Evolutionary conservation across 768 basidiomycete species (phyloP), one percentile per base, ranked within the genome.

Genomic region (Macrolepiota dolichaula): DNA sequence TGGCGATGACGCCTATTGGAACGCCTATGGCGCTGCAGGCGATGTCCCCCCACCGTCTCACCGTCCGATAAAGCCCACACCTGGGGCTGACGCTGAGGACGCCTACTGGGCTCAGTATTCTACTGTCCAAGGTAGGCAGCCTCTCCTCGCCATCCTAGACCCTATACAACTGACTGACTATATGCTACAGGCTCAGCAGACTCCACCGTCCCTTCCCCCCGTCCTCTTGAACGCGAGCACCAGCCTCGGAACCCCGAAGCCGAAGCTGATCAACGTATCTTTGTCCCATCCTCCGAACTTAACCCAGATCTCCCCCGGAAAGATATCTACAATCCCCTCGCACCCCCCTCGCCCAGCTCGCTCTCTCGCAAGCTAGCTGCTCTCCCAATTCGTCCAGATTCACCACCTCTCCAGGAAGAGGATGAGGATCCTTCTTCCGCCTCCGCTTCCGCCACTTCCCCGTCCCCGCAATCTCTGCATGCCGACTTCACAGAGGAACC

Each of bases 31-130:
- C 19, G 72, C 73, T 11, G 66, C 68, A 10, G 76, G 75, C 50
- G 77, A 74, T 57, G 64, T 72, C 57, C 54, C 60, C 59, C 38
- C 54, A 60, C 64, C 63, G 54, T 55, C 49, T 53, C 57, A 40
- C 24, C 19, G 61, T 29, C 32, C 44, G 25, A 29, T 42, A 9
- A 70, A 73, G 40, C 46, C 50, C 36, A 65, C 69, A 10, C 47
- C 64, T 19, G 68, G 70, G 37, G 62, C 65, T 50, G 72, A 65
- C 55, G 67, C 77, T 19, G 80, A 82, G 66, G 89, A 90, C 62
- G 87, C 86, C 5, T 91, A 91, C 65, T 91, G 89, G 89, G 88
- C 87, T 25, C 86, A 81, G 63, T 91, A 91, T 70, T 76, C 86
- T 32, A 76, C 78, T 19, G 80, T 91, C 6, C 88, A 91, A 72